These are phyloP conservation scores for Penicillium sp. DNA, from an alignment of 2,329 filamentous ascomycete species.

Conservation along the genomic window DNA sequence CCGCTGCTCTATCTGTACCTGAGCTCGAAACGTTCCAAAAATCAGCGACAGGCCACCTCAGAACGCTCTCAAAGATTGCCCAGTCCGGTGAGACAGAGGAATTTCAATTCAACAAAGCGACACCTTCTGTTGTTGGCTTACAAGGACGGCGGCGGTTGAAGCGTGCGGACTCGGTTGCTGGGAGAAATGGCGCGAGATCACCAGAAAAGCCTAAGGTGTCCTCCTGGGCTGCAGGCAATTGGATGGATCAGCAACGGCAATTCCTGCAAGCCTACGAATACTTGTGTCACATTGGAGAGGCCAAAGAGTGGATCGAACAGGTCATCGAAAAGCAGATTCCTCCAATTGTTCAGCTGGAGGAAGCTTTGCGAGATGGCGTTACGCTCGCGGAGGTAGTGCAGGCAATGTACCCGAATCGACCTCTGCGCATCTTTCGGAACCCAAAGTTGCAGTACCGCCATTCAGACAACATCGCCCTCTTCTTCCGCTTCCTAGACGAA, in stretches of 20 bases:
- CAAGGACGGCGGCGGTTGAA: slow-evolving; percentile 80
- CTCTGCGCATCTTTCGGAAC: slow-evolving; percentile 77
- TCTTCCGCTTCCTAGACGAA: slow-evolving; percentile 89
- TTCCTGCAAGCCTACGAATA: slow-evolving; percentile 98
- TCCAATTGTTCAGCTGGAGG: slow-evolving; percentile 88
- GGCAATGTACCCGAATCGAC: slow-evolving; percentile 71
- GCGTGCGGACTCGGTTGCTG: slow-evolving; percentile 54
- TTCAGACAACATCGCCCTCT: slow-evolving; percentile 95
- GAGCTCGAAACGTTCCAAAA: slow-evolving; percentile 79
- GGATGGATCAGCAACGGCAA: slow-evolving; percentile 98
- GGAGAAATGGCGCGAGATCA: slow-evolving; percentile 45
- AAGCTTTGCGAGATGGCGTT: slow-evolving; percentile 85
- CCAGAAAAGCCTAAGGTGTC: slow-evolving; percentile 54
- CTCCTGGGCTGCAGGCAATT: slow-evolving; percentile 77
- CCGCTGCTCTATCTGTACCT: slow-evolving; percentile 56
- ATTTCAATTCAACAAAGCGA: slow-evolving; percentile 70
- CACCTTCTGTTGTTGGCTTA: slow-evolving; percentile 82
- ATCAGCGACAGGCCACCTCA: slow-evolving; percentile 84
- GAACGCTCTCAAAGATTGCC: slow-evolving; percentile 78
- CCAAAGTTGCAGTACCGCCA: slow-evolving; percentile 86
- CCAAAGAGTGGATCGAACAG: slow-evolving; percentile 98
- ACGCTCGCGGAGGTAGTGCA: slow-evolving; percentile 93
- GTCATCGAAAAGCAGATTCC: slow-evolving; percentile 80
- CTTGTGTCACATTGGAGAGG: slow-evolving; percentile 96
- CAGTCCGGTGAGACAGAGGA: slow-evolving; percentile 71